Evolutionary conservation across 306 rosid species (phyloP).

Genomic region (Hippophae gyantsensis): DNA sequence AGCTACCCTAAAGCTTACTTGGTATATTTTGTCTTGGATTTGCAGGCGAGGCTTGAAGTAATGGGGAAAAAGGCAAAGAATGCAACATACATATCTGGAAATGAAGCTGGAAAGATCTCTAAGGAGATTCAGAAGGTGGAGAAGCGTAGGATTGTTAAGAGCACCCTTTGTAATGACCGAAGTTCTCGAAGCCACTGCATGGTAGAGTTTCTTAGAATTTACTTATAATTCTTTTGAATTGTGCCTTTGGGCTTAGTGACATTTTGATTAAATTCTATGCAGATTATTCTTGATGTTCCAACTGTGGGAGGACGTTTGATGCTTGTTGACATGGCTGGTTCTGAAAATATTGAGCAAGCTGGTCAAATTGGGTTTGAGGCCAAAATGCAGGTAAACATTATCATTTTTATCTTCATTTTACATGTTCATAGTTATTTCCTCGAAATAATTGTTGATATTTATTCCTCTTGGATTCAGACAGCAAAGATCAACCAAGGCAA

Average conservation of each 20-base stretch:
- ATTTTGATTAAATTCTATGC: background rate
- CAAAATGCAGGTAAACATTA: constrained; percentile 77
- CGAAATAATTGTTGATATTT: background rate
- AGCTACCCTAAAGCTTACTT: too few species aligned
- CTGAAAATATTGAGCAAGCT: constrained; percentile 97
- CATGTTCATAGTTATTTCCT: background rate
- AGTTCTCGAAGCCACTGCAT: constrained; percentile 99
- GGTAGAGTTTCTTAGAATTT: constrained; percentile 31
- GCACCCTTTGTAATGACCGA: constrained; percentile 94
- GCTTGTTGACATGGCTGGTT: constrained; percentile 99
- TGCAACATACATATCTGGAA: constrained; percentile 88
- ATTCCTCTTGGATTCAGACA: constrained; percentile 41
- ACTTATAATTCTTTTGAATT: constrained; percentile 3
- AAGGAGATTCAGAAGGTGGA: constrained; percentile 99
- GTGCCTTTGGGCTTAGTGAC: too few species aligned
- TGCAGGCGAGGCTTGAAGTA: constrained; percentile 90
- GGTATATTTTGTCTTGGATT: background rate
- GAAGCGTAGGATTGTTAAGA: constrained; percentile 87
- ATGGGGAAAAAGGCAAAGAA: constrained; percentile 99
- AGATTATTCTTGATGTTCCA: constrained; percentile 94
- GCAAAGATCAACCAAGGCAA: constrained; percentile 97
- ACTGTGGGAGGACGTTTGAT: constrained; percentile 90
- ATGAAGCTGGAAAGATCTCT: constrained; percentile 89
- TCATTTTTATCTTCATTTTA: background rate
- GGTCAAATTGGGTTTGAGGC: constrained; percentile 97